Conservation (phyloP, 2,329 filamentous ascomycete genomes). For the Botrytis hyacinthi region DNA sequence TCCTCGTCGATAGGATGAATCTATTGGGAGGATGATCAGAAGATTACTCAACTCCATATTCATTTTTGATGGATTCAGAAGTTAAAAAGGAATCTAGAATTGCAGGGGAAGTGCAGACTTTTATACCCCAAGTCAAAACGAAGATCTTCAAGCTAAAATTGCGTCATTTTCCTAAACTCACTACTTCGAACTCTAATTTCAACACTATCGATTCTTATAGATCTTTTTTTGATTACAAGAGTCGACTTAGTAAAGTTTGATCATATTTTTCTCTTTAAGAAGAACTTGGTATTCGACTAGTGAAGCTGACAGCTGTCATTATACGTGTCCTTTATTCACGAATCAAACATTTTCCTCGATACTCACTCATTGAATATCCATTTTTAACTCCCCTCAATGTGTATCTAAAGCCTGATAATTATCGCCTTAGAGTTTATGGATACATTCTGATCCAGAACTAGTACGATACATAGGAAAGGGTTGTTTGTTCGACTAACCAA, state of each 20-base stretch:
- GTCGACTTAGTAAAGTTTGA: not conserved
- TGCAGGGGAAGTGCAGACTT: not conserved
- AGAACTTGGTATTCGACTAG: not conserved
- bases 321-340: not conserved
- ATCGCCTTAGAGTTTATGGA: no score
- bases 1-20: not conserved
- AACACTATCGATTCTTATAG: not conserved
- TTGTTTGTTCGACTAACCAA: not conserved
- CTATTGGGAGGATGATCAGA: rapidly evolving
- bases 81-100: not conserved
- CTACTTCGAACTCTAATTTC: not conserved
- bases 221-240: no score
- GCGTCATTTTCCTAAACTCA: not conserved
- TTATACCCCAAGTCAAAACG: not conserved
- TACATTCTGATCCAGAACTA: not conserved
- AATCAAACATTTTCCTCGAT: not conserved
- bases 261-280: not conserved
- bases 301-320: not conserved
- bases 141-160: not conserved
- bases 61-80: not conserved
- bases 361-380: not conserved
- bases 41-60: not conserved
- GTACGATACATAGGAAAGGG: not conserved
- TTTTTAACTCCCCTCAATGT: not conserved
- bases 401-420: not conserved